Base-by-base conservation (phyloP, 148 eudicot genomes). In the Arctostaphylos glauca region DNA sequence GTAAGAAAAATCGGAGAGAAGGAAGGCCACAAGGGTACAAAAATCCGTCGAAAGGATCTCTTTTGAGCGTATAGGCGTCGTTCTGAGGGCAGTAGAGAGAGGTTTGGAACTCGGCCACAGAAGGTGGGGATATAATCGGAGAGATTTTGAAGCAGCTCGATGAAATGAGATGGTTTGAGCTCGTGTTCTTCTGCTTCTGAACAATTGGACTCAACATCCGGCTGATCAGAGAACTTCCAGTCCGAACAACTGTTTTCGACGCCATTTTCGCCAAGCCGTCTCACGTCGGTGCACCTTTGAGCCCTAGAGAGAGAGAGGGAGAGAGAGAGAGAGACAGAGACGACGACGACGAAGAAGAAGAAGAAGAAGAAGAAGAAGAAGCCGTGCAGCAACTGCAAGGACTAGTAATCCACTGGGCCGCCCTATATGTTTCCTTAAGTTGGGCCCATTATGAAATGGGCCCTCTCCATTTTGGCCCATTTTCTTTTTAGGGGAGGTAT, bases 21-120 rank as follows among this genome's bases (percentile, higher is more conserved):
- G 98, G 98, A n/a, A 89, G 88, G 74, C 96, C 93, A 56, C 89
- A 90, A 4, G 96, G 96, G 74, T 91, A 84, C 64, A 88, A 74
- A 14, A 89, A 87, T 1, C 88, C 89, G 14, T 86, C 83, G 13
- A 79, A 84, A 55, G 86, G 59, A 18, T 88, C 52, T 55, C 58
- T 86, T 59, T 55, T 79, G 56, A 87, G 59, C 4, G 80, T 50
- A n/a, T 87, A 87, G 72, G 55, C 86, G 47, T 88, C 92, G 86
- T 87, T 78, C 56, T 83, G 93, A 18, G 85, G 88, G 9, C 82
- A 85, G 68, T 48, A 50, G 13, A 56, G 82, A 74, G 74, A 68
- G 78, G 85, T 83, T 60, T 84, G 79, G 8, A 81, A 78, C 79
- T 87, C 77, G 76, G 81, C 10, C 86, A 16, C 74, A 59, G 52